Evolutionary conservation across 257 asterid genomes (phyloP).

Genomic region (Ilex asprella): DNA sequence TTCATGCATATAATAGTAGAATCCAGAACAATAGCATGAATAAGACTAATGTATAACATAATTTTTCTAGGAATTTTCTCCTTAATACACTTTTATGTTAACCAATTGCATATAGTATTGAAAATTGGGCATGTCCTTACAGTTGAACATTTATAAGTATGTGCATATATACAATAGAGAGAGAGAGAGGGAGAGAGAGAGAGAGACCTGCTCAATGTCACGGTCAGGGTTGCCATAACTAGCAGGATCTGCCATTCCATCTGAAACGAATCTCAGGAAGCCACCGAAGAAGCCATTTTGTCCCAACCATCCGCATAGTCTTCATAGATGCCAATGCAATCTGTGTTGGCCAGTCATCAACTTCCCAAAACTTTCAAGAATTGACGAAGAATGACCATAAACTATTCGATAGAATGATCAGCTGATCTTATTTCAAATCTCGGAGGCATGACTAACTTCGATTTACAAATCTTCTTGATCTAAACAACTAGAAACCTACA

Average conservation of each 20-base stretch:
- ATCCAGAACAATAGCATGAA: too few relatives aligned
- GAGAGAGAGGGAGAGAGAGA: background rate
- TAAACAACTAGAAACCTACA: background rate
- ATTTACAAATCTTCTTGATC: background rate
- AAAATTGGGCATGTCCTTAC: too few relatives aligned
- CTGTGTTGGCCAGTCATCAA: slow-evolving; percentile 51
- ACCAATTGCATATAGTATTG: too few relatives aligned
- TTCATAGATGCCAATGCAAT: slow-evolving; percentile 53
- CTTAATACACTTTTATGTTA: too few relatives aligned
- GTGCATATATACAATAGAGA: background rate
- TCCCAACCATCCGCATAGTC: slow-evolving; percentile 54
- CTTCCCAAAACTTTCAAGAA: slow-evolving; percentile 12
- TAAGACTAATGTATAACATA: too few relatives aligned
- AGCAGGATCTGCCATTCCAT: slow-evolving; percentile 99
- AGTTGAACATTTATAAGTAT: too few relatives aligned
- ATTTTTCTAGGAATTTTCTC: too few relatives aligned
- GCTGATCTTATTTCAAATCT: background rate
- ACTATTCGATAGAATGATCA: background rate
- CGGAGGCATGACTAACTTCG: background rate
- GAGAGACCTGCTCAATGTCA: slow-evolving; percentile 66
- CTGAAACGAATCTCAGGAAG: slow-evolving; percentile 63
- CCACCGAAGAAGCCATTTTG: slow-evolving; percentile 39
- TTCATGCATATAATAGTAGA: too few relatives aligned
- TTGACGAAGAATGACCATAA: background rate
- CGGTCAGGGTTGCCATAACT: slow-evolving; percentile 72